These are phyloP conservation scores for Pulveroboletus sp. DNA, from an alignment of 768 basidiomycete genomes.

Conservation along the genomic window DNA sequence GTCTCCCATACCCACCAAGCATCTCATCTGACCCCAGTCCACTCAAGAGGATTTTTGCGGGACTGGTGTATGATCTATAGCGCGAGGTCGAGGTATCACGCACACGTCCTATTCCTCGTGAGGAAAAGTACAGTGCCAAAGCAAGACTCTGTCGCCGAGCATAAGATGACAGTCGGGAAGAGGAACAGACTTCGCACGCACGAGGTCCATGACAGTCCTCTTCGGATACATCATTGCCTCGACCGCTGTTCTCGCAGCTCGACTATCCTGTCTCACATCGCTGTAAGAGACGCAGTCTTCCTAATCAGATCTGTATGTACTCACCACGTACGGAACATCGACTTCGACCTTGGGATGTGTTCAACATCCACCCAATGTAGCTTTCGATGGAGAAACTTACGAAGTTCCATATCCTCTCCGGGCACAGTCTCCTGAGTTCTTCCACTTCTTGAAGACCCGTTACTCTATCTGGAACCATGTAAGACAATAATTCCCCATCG, in stretches of 20 bases:
- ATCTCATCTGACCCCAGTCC: slow-evolving; percentile 96
- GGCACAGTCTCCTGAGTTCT: slow-evolving; percentile 74
- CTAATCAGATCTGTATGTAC: slow-evolving; percentile 6
- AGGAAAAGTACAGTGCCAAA: slow-evolving; percentile 89
- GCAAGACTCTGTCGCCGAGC: slow-evolving; percentile 67
- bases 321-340: slow-evolving; percentile 75
- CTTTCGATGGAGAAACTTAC: slow-evolving; percentile 38
- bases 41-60: slow-evolving; percentile 78
- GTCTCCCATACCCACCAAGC: slow-evolving; percentile 89
- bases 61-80: slow-evolving; percentile 53
- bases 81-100: slow-evolving; percentile 33
- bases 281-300: slow-evolving; percentile 2
- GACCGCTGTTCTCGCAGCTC: slow-evolving; percentile 46
- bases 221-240: slow-evolving; percentile 76
- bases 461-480: slow-evolving; percentile 84
- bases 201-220: slow-evolving; percentile 87
- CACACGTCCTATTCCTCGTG: slow-evolving; percentile 67
- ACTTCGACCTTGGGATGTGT: slow-evolving; percentile 63
- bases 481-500: slow-evolving; percentile 32
- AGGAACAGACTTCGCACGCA: slow-evolving; percentile 32
- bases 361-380: neutral
- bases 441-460: slow-evolving; percentile 75
- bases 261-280: slow-evolving; percentile 53
- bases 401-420: slow-evolving; percentile 84
- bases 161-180: slow-evolving; percentile 1